A percentile compares a stretch with the other conserved stretches of the same genome.
Evolutionary conservation across 1,284 basidiomycete species (phyloP).

Genomic region (Takashimella koratensis): DNA sequence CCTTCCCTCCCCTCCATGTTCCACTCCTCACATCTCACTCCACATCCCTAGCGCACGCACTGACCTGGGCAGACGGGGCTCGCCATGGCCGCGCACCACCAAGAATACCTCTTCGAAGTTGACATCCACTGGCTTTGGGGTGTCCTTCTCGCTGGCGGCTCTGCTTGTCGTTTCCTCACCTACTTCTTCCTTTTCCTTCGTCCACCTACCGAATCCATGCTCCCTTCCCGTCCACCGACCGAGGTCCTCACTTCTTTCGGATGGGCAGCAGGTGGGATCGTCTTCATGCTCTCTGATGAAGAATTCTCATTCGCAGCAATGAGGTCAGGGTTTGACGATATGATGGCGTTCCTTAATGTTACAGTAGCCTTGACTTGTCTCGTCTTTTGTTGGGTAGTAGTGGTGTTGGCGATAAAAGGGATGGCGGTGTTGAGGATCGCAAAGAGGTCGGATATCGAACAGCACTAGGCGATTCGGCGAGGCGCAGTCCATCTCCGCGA

Average conservation of each 20-base stretch:
- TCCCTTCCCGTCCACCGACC: slow-evolving; percentile 90
- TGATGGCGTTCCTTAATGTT: slow-evolving; percentile 47
- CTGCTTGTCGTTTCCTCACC: slow-evolving; percentile 57
- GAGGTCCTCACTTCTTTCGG: slow-evolving; percentile 86
- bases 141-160: slow-evolving; percentile 75
- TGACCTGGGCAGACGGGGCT: slow-evolving; percentile 80
- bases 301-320: slow-evolving; percentile 88
- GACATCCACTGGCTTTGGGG: slow-evolving; percentile 92
- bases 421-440: slow-evolving; percentile 51
- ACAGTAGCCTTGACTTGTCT: slow-evolving; percentile 73
- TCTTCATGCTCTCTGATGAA: slow-evolving; percentile 89
- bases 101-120: slow-evolving; percentile 69
- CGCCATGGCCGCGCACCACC: slow-evolving; percentile 93
- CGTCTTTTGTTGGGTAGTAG: slow-evolving; percentile 73
- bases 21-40: too few relatives aligned
- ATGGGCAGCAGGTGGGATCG: slow-evolving; percentile 76
- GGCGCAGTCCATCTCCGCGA: too few relatives aligned
- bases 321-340: slow-evolving; percentile 81
- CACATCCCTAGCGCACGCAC: too few relatives aligned
- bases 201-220: slow-evolving; percentile 57
- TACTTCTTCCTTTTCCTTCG: slow-evolving; percentile 92
- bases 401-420: slow-evolving; percentile 70
- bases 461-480: too few relatives aligned
- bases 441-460: too few relatives aligned
- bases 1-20: too few relatives aligned